Evolutionary conservation across 768 basidiomycete genomes (phyloP).

Genomic region (Podaxis sp.): DNA sequence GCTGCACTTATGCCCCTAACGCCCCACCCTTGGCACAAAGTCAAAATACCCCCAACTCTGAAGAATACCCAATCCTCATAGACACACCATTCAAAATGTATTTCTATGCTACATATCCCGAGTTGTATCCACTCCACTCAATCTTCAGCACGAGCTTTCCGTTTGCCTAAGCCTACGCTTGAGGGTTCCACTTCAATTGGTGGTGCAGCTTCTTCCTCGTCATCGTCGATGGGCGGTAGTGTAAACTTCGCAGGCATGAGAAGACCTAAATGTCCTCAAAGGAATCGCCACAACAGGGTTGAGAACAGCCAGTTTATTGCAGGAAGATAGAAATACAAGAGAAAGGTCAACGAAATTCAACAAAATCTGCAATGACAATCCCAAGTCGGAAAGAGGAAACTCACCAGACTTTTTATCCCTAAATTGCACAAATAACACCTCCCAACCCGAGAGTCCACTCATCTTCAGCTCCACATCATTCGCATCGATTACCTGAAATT

Average conservation of each 20-base stretch:
- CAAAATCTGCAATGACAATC: conserved; percentile 7
- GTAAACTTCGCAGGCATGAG: conserved; percentile 59
- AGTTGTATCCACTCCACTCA: not conserved
- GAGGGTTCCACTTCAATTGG: conserved; percentile 24
- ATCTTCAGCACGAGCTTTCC: conserved; percentile 35
- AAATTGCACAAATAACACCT: conserved; percentile 66
- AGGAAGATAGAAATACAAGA: not conserved
- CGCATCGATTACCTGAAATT: conserved; percentile 53
- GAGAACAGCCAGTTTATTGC: conserved; percentile 11
- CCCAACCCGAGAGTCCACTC: conserved; percentile 60
- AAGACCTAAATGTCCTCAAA: conserved; percentile 40
- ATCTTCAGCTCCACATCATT: conserved; percentile 40
- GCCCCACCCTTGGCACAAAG: conserved; percentile 51
- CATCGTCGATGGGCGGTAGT: conserved; percentile 57
- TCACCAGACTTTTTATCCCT: conserved; percentile 57
- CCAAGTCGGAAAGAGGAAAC: conserved; percentile 23
- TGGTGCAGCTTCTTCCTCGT: conserved; percentile 48
- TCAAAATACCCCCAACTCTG: conserved; percentile 14
- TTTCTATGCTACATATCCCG: conserved; percentile 5
- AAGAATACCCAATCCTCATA: conserved; percentile 4
- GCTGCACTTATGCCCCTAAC: conserved; percentile 81
- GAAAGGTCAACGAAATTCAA: conserved; percentile 1
- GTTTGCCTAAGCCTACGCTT: conserved; percentile 23
- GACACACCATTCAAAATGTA: not conserved
- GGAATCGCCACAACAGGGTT: conserved; percentile 13